A percentile compares a stretch with the other conserved stretches of the same genome.
These are phyloP conservation scores for Arthroderma sp. DNA, from an alignment of 2,329 filamentous ascomycete genomes.

Conservation along the genomic window DNA sequence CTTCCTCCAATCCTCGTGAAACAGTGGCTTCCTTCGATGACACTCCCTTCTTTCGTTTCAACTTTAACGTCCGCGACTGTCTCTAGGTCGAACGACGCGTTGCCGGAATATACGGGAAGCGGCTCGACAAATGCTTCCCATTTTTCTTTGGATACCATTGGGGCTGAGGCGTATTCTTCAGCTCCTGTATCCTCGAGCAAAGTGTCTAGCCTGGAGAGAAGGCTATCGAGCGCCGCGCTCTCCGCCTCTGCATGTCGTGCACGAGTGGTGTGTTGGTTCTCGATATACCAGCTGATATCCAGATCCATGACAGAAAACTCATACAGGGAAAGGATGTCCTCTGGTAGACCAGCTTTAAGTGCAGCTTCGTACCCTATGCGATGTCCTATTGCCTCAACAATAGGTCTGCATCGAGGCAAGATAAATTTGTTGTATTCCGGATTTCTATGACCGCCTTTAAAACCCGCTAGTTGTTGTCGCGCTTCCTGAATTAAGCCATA, in stretches of 20 bases:
- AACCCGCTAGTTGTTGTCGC: not conserved
- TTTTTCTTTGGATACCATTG: not conserved
- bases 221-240: not conserved
- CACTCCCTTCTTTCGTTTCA: too few relatives aligned
- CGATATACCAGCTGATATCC: constrained; percentile 1
- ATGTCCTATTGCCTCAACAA: constrained; percentile 3
- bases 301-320: not conserved
- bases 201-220: not conserved
- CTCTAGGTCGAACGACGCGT: not conserved
- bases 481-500: not conserved
- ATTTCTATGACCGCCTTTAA: constrained; percentile 1
- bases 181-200: constrained; percentile 3
- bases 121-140: constrained; percentile 1
- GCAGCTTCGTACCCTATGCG: constrained; percentile 2
- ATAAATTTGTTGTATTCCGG: constrained; percentile 2
- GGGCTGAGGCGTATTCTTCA: not conserved
- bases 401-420: not conserved
- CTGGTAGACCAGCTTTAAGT: not conserved
- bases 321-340: not conserved
- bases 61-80: not conserved
- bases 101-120: constrained; percentile 1
- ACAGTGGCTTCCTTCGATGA: too few relatives aligned
- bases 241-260: not conserved
- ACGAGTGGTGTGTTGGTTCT: not conserved
- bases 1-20: too few relatives aligned